A percentile compares a stretch with the other conserved stretches of the same genome.
phyloP scores from a whole-genome alignment of 1,139 yeast species.

The Blastobotrys elegans region DNA sequence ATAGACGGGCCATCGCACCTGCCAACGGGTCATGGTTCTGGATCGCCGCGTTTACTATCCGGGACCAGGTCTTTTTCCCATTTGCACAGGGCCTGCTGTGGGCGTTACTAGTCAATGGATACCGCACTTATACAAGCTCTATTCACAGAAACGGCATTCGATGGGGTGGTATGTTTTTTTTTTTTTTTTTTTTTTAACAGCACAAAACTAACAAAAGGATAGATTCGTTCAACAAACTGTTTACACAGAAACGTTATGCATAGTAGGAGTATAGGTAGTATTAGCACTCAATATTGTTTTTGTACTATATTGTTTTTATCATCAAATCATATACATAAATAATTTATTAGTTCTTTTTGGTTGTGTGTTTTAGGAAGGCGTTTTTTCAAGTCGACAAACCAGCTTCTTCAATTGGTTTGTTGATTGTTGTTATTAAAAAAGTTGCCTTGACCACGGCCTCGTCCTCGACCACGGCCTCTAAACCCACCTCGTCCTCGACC shows the following conservation, averaged over 20 bases:
- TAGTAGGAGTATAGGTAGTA: not conserved
- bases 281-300: too few species aligned
- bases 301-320: too few species aligned
- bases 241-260: not conserved
- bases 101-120: conserved; percentile 39
- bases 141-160: conserved; percentile 22
- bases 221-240: not conserved
- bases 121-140: conserved; percentile 39
- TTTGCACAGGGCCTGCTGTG: conserved; percentile 49
- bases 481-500: conserved; percentile 20
- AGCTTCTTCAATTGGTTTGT: not conserved
- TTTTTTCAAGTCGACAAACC: not conserved
- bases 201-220: not conserved
- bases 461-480: conserved; percentile 2
- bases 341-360: not conserved
- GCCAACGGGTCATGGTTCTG: conserved; percentile 31
- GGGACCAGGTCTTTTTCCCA: conserved; percentile 37
- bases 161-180: conserved; percentile 30
- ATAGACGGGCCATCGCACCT: conserved; percentile 29
- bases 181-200: too few species aligned
- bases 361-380: not conserved
- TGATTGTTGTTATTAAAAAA: not conserved
- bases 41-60: conserved; percentile 29
- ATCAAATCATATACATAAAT: conserved; percentile 1
- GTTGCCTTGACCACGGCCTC: not conserved